A percentile compares a stretch with the other conserved stretches of the same genome.
Evolutionary conservation across 202 grass and related monocot genomes (phyloP).

Genomic region (Eragrostis tef): DNA sequence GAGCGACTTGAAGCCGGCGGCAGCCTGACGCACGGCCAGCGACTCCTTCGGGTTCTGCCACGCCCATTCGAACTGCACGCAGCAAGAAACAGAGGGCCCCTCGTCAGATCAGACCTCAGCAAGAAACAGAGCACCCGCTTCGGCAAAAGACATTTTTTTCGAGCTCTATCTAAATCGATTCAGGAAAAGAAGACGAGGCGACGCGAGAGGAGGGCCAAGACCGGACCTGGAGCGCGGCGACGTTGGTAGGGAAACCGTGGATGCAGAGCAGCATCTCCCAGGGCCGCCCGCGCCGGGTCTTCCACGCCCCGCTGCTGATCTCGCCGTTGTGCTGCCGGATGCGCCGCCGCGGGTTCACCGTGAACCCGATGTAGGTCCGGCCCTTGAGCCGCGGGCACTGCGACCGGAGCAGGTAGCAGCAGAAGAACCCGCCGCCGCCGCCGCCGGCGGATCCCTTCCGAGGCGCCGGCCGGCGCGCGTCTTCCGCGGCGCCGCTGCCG

Average conservation of each 20-base stretch:
- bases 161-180: background rate
- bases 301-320: conserved; percentile 69
- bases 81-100: background rate
- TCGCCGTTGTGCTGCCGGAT: conserved; percentile 97
- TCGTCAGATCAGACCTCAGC: background rate
- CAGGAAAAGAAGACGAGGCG: background rate
- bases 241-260: conserved; percentile 83
- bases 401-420: conserved; percentile 86
- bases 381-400: conserved; percentile 69
- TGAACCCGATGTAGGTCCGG: conserved; percentile 87
- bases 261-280: conserved; percentile 99
- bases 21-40: conserved; percentile 79
- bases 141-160: background rate
- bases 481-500: background rate
- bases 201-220: background rate
- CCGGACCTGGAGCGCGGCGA: conserved; percentile 74
- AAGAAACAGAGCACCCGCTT: background rate
- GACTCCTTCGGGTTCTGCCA: conserved; percentile 90
- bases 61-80: conserved; percentile 95
- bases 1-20: conserved; percentile 76
- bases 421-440: conserved; percentile 56
- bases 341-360: conserved; percentile 77
- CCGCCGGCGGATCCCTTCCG: background rate
- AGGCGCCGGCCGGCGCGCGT: background rate
- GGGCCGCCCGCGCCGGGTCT: conserved; percentile 71